These are phyloP conservation scores for Fusarium haematococcum DNA, from an alignment of 2,329 filamentous ascomycete species.

Conservation along the genomic window DNA sequence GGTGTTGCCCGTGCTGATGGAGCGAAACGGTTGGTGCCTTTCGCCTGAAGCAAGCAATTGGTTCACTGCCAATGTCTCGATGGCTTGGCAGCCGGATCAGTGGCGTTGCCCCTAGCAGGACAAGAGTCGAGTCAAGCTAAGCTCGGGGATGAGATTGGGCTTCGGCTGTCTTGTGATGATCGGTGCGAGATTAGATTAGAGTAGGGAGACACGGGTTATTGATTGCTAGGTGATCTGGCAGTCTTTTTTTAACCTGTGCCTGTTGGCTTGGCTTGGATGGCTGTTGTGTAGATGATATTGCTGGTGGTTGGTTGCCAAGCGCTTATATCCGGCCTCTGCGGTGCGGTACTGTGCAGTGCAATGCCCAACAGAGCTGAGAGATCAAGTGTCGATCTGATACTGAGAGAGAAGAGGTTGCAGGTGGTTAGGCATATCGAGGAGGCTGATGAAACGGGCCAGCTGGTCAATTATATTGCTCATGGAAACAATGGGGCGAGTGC, in stretches of 20 bases:
- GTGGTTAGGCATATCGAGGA: not conserved
- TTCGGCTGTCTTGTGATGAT: conserved; percentile 26
- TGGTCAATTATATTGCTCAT: conserved; percentile 15
- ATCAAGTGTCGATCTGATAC: conserved; percentile 7
- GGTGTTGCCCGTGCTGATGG: conserved; percentile 34
- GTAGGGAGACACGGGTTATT: conserved; percentile 9
- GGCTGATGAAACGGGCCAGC: conserved; percentile 10
- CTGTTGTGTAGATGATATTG: not conserved
- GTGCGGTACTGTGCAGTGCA: not conserved
- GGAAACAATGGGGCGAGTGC: conserved; percentile 3
- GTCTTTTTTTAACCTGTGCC: conserved; percentile 12
- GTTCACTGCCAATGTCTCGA: conserved; percentile 26
- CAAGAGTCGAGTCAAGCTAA: conserved; percentile 23
- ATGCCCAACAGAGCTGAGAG: not conserved
- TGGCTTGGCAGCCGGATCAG: conserved; percentile 37
- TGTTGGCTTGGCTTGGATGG: conserved; percentile 1
- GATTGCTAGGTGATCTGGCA: not conserved
- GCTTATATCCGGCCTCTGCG: conserved; percentile 3
- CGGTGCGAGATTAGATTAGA: conserved; percentile 13
- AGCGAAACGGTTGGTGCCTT: conserved; percentile 29
- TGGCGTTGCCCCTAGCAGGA: conserved; percentile 33
- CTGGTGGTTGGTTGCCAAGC: conserved; percentile 6
- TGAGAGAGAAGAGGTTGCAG: conserved; percentile 2
- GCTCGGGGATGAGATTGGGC: conserved; percentile 20
- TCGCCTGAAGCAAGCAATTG: conserved; percentile 42